Evolutionary conservation across 2,329 filamentous ascomycete species (phyloP), one percentile per base, ranked within the genome.

Genomic region (Alternaria postmessia): DNA sequence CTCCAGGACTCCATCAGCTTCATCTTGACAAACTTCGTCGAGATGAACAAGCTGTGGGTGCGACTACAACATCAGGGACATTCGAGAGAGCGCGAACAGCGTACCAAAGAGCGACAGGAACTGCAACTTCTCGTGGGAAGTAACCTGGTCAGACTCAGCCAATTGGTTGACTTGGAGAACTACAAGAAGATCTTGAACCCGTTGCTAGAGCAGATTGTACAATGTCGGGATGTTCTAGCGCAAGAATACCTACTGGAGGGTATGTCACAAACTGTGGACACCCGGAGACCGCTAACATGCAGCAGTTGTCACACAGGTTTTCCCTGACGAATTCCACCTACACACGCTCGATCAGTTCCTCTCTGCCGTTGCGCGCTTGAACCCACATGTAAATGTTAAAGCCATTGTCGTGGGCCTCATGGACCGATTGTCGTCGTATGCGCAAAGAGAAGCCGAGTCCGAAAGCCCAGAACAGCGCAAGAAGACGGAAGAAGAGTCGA

Each of bases 21-120:
- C 76, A 91, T 98, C 56, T 83, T 99, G 75, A 99, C 95, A 62
- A 99, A 99, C 74, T 99, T 99, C 75, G 95, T 99, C 70, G 95
- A 99, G 81, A 99, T 99, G 95, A 99, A 99, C 82, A 99, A 99
- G 85, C 86, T 99, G 34, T 99, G 95, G 95, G 95, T 99, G 64
- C 90, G 95, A 43, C 83, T 98, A 75, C 95, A 99, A 78, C 95
- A 99, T 79, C 95, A 99, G 78, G 95, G 95, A 26, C 95, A 97
- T 76, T 99, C 95, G 39, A 87, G 94, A 72, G 95, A 99, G 80
- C 86, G 95, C 53, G 95, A 99, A 65, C 90, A 96, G 81, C 87
- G 95, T 70, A 97, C 93, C 59, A 93, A 95, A 73, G 95, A 99
- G 82, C 87, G 95, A 71, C 94, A 96, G 78, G 96, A 99, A 81